Percentiles rank a stretch among this genome's conserved stretches.
Conservation (phyloP, 805 yeast species). For the Starmera amethionina region DNA sequence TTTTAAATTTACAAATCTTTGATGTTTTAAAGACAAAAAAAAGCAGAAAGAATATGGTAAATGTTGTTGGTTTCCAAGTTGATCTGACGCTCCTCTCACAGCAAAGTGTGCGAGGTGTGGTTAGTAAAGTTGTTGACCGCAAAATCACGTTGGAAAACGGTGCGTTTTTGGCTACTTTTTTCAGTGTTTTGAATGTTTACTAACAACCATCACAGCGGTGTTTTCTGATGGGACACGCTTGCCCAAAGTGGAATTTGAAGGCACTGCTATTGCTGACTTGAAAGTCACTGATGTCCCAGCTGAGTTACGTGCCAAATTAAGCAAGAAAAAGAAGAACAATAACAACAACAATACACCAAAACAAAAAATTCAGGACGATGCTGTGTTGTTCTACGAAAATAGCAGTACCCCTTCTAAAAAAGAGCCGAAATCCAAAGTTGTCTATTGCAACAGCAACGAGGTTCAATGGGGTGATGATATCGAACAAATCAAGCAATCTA, state of each 20-base stretch:
- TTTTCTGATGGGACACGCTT: constrained; percentile 4
- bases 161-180: constrained; percentile 15
- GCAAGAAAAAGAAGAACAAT: constrained; percentile 12
- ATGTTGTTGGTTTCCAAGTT: constrained; percentile 37
- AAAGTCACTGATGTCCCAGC: constrained; percentile 46
- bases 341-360: constrained; percentile 4
- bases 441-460: constrained; percentile 12
- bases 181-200: constrained; percentile 17
- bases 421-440: constrained; percentile 3
- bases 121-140: constrained; percentile 31
- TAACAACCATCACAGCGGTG: constrained; percentile 1
- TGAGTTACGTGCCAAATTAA: constrained; percentile 15
- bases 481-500: constrained; percentile 33
- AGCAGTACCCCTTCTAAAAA: constrained; percentile 4
- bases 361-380: constrained; percentile 17
- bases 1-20: too few species aligned
- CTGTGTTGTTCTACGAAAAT: constrained; percentile 17
- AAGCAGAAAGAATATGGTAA: constrained; percentile 17
- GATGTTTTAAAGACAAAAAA: too few species aligned
- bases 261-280: constrained; percentile 39
- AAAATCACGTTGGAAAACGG: constrained; percentile 30
- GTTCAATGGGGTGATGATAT: constrained; percentile 46
- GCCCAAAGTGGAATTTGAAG: constrained; percentile 15
- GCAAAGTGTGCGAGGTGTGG: constrained; percentile 28
- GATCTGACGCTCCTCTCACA: constrained; percentile 33